Base-by-base conservation (phyloP, 2,329 filamentous ascomycete species). In the Keithomyces neogunnii region DNA sequence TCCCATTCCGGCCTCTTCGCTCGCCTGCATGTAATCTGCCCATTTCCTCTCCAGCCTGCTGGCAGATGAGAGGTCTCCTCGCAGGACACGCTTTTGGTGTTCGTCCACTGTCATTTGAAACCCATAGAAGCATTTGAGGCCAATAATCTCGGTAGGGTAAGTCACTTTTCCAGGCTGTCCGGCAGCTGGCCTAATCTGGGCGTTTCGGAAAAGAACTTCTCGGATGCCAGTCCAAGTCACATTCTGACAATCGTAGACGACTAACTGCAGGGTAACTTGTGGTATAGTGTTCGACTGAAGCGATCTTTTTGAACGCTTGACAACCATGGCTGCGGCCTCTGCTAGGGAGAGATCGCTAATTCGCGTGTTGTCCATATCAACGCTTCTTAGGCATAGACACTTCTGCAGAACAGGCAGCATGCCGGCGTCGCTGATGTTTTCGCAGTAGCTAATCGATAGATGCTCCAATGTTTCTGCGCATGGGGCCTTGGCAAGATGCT, bases 31-130 rank as follows among this genome's bases (percentile, higher is more conserved):
- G 66, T 89, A 95, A 50, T 95, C 87, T 0, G 86, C 86, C 92
- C 92, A 97, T 66, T 92, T 95, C 56, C 84, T 78, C 73, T 96
- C 91, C 26, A 97, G 75, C n/a, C 88, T 76, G 38, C 76, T 77
- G 1, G 93, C 93, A 1, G 87, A 78, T 0, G 76, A 73, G 53
- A 89, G 78, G 55, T 96, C 88, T 5, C 89, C 89, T 4, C 81
- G 76, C 48, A 95, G 67, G 1, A 96, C 88, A 3, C 91, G 82
- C 70, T 91, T 92, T 49, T 84, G 90, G 68, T 97, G 92, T 66
- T 96, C 90, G 58, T 96, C 87, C 4, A 96, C 90, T 0, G 90
- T 96, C 71, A 89, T 88, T 69, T 97, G 92, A 81, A 89, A 96
- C 42, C 87, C 89, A 66, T 95, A 95, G 72, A 92, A 97, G 68